Conservation (phyloP, 2,329 filamentous ascomycete genomes). For the Colletotrichum tanaceti region DNA sequence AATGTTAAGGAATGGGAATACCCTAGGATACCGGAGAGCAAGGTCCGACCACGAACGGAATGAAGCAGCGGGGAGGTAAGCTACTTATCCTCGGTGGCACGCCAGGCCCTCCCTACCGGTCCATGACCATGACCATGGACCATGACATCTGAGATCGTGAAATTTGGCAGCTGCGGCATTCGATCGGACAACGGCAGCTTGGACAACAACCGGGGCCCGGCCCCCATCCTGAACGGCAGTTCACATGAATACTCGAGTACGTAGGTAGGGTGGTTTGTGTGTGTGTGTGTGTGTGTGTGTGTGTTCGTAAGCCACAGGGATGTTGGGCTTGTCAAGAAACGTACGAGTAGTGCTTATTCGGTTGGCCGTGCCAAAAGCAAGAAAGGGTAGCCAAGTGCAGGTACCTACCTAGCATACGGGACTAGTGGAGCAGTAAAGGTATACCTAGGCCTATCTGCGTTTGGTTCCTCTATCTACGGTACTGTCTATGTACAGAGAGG, state of each 20-base stretch:
- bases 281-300: no score
- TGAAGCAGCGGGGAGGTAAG: background rate
- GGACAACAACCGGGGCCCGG: slow-evolving; percentile 4
- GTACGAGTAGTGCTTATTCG: background rate
- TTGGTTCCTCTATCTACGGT: slow-evolving; percentile 1
- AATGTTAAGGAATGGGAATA: background rate
- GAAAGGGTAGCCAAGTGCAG: slow-evolving; percentile 1
- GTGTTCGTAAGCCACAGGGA: slow-evolving; percentile 28
- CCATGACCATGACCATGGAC: no score
- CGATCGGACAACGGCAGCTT: slow-evolving; percentile 22
- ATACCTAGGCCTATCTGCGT: slow-evolving; percentile 32
- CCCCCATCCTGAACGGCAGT: slow-evolving; percentile 9
- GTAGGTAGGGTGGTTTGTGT: no score
- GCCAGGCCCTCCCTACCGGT: no score
- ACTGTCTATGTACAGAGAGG: no score
- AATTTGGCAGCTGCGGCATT: slow-evolving; percentile 12
- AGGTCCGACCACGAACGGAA: background rate
- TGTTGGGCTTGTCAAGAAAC: slow-evolving; percentile 1
- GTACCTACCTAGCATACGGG: no score
- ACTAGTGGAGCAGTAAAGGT: background rate
- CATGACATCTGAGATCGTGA: slow-evolving; percentile 18
- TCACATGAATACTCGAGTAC: background rate
- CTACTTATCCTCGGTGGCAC: slow-evolving; percentile 15
- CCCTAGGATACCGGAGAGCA: background rate
- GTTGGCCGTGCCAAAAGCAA: background rate